A percentile compares a stretch with the other conserved stretches of the same genome.
Evolutionary conservation across 345 rosid genomes (phyloP).

Genomic region (Pistacia integerrima): DNA sequence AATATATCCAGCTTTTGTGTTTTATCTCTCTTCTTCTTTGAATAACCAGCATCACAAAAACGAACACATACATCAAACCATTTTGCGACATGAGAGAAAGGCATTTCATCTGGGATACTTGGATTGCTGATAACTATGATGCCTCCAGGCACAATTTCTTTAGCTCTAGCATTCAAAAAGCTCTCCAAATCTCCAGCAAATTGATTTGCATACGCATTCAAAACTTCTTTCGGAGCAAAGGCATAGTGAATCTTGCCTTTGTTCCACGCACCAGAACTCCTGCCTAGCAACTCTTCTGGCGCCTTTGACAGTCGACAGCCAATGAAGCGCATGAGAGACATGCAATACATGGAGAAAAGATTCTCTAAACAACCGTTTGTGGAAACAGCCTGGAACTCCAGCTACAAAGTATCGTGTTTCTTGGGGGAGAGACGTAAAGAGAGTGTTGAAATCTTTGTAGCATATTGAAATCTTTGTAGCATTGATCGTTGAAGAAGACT

Average conservation of each 20-base stretch:
- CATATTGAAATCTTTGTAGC: conserved; percentile 39
- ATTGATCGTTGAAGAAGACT: conserved; percentile 56
- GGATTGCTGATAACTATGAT: conserved; percentile 25
- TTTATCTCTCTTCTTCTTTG: too few relatives aligned
- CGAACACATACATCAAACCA: conserved; percentile 32
- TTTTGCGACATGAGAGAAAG: conserved; percentile 14
- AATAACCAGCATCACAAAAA: too few relatives aligned
- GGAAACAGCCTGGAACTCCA: conserved; percentile 50
- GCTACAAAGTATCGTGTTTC: conserved; percentile 31
- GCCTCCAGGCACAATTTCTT: conserved; percentile 32
- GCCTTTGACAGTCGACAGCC: conserved; percentile 16
- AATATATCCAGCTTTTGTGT: too few relatives aligned
- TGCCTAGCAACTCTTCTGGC: conserved; percentile 22
- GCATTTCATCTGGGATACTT: conserved; percentile 32
- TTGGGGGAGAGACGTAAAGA: conserved; percentile 44
- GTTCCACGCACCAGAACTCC: conserved; percentile 27
- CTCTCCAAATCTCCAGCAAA: conserved; percentile 20
- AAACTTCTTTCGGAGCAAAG: conserved; percentile 19
- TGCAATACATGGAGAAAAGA: conserved; percentile 22
- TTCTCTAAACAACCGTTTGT: conserved; percentile 25
- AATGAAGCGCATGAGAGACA: conserved; percentile 21
- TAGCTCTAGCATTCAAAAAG: conserved; percentile 24
- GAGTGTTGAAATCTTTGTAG: conserved; percentile 63
- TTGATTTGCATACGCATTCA: conserved; percentile 28
- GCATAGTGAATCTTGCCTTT: conserved; percentile 27